Evolutionary conservation across 2,329 filamentous ascomycete species (phyloP), one percentile per base, ranked within the genome.

Genomic region (Akanthomyces lecanii): DNA sequence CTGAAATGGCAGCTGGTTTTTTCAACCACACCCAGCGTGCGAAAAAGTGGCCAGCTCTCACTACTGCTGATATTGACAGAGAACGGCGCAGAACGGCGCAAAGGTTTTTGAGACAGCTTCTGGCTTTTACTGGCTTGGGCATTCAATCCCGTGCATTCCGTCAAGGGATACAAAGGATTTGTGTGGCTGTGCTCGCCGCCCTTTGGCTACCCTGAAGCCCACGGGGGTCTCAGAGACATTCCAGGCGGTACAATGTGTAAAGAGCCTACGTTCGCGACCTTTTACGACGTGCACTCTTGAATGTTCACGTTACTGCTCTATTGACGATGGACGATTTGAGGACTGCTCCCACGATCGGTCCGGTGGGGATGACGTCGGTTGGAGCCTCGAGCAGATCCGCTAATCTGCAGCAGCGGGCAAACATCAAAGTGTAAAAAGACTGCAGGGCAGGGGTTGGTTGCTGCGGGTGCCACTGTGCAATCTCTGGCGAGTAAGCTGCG

Each of bases 141-240:
- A 21, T 59, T 38, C 33, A 12, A 25, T 25, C 50, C 30, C n/a
- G 28, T 47, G 28, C 50, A 53, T 61, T 47, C 30, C 42, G 40
- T 54, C 42, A 23, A 38, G 56, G 45, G 47, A 51, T 30, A 11
- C 36, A 23, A 5, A 14, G 38, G 23, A n/a, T 18, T 10, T 33
- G 54, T 28, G 54, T 28, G 54, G 54, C 54, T 45, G 54, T 33
- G 25, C 47, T 5, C 5, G 18, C 55, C 11, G 28, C 55, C 52
- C 38, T 44, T 30, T 25, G 42, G 12, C 18, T 45, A 57, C 28
- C 38, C 18, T 57, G 14, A 23, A 48, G 11, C 7, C 18, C 28
- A 48, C 44, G 30, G 7, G n/a, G n/a, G 55, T 33, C 18, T 23
- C 45, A 60, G 36, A 52, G 57, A 52, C 48, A 60, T 60, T 60